Conservation (phyloP, 78 protist genomes). For the Dictyostelium discoideum region DNA sequence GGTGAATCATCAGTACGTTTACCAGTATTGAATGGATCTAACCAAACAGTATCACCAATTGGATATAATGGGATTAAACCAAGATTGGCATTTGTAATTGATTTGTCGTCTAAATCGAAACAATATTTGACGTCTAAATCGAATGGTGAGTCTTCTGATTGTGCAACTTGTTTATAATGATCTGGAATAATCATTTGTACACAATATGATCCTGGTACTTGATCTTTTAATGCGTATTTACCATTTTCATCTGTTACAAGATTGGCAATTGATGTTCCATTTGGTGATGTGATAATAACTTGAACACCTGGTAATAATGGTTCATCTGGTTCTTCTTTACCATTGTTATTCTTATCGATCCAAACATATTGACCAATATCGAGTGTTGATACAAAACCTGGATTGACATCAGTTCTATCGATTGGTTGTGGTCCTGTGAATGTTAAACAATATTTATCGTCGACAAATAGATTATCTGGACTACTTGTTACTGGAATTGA, state of each 20-base stretch:
- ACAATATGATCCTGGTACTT: slow-evolving; percentile 25
- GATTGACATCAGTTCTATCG: background rate
- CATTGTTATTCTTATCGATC: slow-evolving; percentile 1
- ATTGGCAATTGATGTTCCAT: background rate
- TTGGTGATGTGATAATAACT: background rate
- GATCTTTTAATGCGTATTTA: background rate
- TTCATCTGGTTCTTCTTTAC: background rate
- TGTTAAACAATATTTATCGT: background rate
- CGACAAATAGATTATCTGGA: background rate
- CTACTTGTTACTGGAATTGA: background rate
- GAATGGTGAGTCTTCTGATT: background rate
- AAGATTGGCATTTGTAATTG: background rate
- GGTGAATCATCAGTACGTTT: background rate
- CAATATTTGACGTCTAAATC: background rate
- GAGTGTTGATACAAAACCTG: background rate
- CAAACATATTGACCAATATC: slow-evolving; percentile 20
- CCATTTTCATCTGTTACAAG: slow-evolving; percentile 5
- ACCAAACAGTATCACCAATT: slow-evolving; percentile 12
- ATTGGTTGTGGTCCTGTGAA: background rate
- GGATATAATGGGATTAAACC: background rate
- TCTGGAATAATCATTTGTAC: background rate
- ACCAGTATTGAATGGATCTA: slow-evolving; percentile 4
- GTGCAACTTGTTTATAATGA: background rate
- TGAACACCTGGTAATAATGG: background rate
- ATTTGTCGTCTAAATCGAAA: background rate